These are phyloP conservation scores for Phytophthora sp. DNA, from an alignment of 352 stramenopile genomes.

Conservation along the genomic window DNA sequence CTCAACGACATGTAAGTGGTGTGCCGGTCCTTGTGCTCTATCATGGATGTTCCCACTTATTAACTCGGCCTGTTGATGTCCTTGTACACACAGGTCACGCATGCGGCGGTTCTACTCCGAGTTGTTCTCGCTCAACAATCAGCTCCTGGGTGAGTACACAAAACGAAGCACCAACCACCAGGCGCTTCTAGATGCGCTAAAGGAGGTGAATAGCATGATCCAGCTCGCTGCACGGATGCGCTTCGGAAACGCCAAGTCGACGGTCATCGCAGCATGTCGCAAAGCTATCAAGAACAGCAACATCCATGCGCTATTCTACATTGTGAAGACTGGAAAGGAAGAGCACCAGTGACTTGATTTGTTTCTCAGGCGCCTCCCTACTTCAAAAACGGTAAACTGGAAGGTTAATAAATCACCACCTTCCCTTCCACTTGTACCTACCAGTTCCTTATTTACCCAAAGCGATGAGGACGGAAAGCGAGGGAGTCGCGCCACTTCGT, in stretches of 20 bases:
- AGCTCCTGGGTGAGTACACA: conserved; percentile 91
- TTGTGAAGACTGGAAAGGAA: conserved; percentile 86
- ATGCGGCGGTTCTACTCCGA: conserved; percentile 92
- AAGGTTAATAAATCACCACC: conserved; percentile 16
- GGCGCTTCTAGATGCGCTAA: conserved; percentile 88
- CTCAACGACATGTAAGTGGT: conserved; percentile 91
- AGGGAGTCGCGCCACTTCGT: conserved; percentile 40
- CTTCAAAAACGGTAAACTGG: conserved; percentile 8
- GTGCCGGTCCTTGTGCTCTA: background rate
- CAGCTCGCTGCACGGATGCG: conserved; percentile 89
- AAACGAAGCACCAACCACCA: conserved; percentile 93
- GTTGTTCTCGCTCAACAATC: conserved; percentile 91
- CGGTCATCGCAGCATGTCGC: conserved; percentile 81
- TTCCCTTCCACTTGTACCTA: background rate
- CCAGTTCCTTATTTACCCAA: conserved; percentile 16
- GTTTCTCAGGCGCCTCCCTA: background rate
- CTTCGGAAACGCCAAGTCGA: conserved; percentile 85
- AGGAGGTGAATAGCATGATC: conserved; percentile 94
- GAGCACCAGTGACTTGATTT: conserved; percentile 59
- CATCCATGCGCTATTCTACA: conserved; percentile 87
- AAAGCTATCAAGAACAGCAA: conserved; percentile 93
- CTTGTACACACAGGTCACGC: conserved; percentile 40
- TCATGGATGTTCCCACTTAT: no score
- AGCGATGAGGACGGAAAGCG: conserved; percentile 29
- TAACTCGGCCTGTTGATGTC: conserved; percentile 3